phyloP scores from a whole-genome alignment of 2,329 filamentous ascomycete genomes.

The Microdochium paspali region DNA sequence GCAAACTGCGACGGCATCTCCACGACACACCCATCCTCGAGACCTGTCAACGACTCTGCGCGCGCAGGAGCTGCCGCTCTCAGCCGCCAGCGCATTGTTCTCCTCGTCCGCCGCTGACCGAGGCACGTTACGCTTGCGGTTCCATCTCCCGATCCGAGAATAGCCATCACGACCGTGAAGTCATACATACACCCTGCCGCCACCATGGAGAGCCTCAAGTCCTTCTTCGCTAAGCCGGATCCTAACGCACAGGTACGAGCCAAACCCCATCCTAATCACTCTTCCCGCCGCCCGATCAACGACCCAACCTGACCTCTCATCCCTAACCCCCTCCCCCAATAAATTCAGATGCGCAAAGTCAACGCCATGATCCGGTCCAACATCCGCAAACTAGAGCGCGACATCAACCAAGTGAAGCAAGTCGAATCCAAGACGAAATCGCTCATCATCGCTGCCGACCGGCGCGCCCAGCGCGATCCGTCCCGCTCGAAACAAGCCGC shows the following conservation, averaged over 20 bases:
- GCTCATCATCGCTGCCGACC: slow-evolving; percentile 74
- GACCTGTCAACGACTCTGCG: too few species aligned
- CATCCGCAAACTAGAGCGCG: slow-evolving; percentile 88
- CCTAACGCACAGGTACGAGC: slow-evolving; percentile 91
- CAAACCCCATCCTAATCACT: slow-evolving; percentile 2
- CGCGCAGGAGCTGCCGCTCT: too few species aligned
- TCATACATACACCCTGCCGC: not conserved
- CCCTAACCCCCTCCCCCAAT: not conserved
- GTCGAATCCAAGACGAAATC: slow-evolving; percentile 79
- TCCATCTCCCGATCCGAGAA: not conserved
- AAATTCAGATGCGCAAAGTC: slow-evolving; percentile 78
- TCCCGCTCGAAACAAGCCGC: slow-evolving; percentile 69
- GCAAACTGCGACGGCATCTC: too few species aligned
- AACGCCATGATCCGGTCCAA: slow-evolving; percentile 84
- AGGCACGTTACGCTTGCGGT: too few species aligned
- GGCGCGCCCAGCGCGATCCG: slow-evolving; percentile 72
- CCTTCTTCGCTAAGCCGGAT: slow-evolving; percentile 85
- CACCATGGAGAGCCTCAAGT: slow-evolving; percentile 77
- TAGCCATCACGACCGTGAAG: not conserved
- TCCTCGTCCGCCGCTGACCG: too few species aligned
- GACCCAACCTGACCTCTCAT: not conserved
- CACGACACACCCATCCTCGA: too few species aligned
- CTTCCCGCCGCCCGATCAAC: slow-evolving; percentile 1
- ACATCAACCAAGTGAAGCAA: slow-evolving; percentile 69
- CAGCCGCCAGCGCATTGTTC: too few species aligned